Conservation (phyloP, 345 rosid genomes). For the Cardiospermum halicacabum region DNA sequence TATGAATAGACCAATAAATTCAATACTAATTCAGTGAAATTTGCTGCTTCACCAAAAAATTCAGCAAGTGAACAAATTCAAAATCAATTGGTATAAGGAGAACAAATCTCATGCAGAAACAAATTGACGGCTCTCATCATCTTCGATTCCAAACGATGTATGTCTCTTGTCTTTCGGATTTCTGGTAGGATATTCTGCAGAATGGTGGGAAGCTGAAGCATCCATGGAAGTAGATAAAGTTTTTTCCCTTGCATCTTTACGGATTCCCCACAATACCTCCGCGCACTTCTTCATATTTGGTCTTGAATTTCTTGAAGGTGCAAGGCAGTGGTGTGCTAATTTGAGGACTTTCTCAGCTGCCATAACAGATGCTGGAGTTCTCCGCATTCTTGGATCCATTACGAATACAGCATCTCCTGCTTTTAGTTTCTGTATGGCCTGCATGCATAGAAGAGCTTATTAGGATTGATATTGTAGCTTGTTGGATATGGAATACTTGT, state of each 20-base stretch:
- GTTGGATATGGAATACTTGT: background rate
- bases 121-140: conserved; percentile 32
- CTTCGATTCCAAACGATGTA: conserved; percentile 41
- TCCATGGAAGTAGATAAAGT: conserved; percentile 24
- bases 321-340: conserved; percentile 65
- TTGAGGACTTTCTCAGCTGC: conserved; percentile 54
- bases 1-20: background rate
- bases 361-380: conserved; percentile 56
- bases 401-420: conserved; percentile 54
- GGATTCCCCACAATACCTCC: conserved; percentile 66
- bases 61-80: background rate
- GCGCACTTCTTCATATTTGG: conserved; percentile 75
- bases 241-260: conserved; percentile 54
- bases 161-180: conserved; percentile 28
- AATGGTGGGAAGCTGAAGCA: conserved; percentile 35
- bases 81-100: background rate
- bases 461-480: background rate
- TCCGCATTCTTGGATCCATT: conserved; percentile 69
- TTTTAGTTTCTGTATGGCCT: conserved; percentile 71
- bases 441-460: conserved; percentile 14
- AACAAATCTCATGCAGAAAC: conserved; percentile 36
- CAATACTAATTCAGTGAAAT: background rate
- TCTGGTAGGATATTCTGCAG: conserved; percentile 37
- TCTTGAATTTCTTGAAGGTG: conserved; percentile 46
- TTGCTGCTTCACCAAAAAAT: background rate